Conservation (phyloP, 345 rosid species). For the Camelina sativa region DNA sequence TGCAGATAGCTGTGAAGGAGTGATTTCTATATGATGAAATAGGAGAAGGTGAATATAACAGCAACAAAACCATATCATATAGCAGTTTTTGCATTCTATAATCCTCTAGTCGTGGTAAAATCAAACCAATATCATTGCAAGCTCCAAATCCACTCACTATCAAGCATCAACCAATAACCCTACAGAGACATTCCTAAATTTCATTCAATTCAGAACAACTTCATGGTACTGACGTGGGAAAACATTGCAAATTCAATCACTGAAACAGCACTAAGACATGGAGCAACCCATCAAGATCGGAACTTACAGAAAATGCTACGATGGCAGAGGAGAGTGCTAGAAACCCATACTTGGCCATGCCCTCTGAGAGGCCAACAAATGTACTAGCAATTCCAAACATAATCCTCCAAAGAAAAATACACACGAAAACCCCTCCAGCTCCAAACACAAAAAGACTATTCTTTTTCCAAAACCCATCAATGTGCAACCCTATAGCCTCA, state of each 20-base stretch:
- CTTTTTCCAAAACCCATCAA: conserved; percentile 78
- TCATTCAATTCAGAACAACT: background rate
- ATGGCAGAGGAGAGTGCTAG: conserved; percentile 89
- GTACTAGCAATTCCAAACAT: conserved; percentile 91
- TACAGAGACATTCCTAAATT: background rate
- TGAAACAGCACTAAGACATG: background rate
- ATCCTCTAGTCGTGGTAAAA: conserved; percentile 1
- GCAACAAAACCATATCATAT: background rate
- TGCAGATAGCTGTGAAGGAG: background rate
- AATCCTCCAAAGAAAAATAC: conserved; percentile 84
- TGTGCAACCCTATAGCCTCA: conserved; percentile 76
- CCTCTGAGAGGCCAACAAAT: conserved; percentile 84
- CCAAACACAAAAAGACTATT: conserved; percentile 70
- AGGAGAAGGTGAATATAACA: background rate
- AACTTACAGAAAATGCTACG: conserved; percentile 83
- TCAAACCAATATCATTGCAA: conserved; percentile 18
- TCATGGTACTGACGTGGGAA: background rate
- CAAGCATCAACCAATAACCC: conserved; percentile 14
- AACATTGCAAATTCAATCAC: conserved; percentile 7
- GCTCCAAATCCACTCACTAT: conserved; percentile 23
- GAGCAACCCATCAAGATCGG: background rate
- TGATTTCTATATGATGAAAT: background rate
- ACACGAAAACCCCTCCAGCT: conserved; percentile 68
- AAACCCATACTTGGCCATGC: conserved; percentile 93
- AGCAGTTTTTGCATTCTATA: background rate